Evolutionary conservation across 495 filamentous ascomycete species (phyloP).

Genomic region (Aspergillus homomorphus): DNA sequence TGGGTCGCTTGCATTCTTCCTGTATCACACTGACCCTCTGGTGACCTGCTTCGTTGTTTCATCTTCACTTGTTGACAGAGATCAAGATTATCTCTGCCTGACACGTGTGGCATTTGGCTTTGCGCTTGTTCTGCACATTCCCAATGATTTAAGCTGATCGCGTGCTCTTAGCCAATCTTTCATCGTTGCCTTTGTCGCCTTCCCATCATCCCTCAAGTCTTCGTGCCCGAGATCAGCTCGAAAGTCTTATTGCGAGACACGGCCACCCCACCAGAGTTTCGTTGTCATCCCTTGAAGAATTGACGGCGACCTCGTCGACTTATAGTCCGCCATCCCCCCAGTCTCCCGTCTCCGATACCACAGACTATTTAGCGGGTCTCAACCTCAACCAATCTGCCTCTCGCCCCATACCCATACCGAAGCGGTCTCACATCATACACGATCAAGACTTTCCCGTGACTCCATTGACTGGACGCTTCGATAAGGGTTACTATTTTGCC

Average conservation of each 20-base stretch:
- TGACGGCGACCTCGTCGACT: conserved; percentile 62
- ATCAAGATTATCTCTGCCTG: conserved; percentile 21
- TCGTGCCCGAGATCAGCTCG: conserved; percentile 70
- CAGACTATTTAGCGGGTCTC: conserved; percentile 29
- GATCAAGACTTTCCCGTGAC: conserved; percentile 42
- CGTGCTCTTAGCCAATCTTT: conserved; percentile 60
- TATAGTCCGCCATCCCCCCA: conserved; percentile 47
- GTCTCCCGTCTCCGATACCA: conserved; percentile 18
- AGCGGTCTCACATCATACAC: conserved; percentile 24
- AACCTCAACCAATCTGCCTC: conserved; percentile 32
- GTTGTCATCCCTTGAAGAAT: conserved; percentile 69
- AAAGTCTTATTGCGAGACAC: conserved; percentile 57
- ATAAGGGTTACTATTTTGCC: conserved; percentile 36
- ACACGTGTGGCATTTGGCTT: conserved; percentile 35
- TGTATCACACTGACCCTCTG: conserved; percentile 3
- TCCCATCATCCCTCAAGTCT: conserved; percentile 54
- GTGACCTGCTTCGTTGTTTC: conserved; percentile 11
- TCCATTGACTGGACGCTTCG: conserved; percentile 44
- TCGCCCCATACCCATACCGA: conserved; percentile 43
- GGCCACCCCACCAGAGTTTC: conserved; percentile 59
- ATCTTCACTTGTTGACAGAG: conserved; percentile 15
- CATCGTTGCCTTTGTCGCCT: conserved; percentile 42
- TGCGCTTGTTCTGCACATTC: conserved; percentile 36
- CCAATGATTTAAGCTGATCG: conserved; percentile 48
- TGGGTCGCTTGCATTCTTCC: conserved; percentile 14